These are phyloP conservation scores for Megacollybia marginata DNA, from an alignment of 768 basidiomycete species.

Conservation along the genomic window DNA sequence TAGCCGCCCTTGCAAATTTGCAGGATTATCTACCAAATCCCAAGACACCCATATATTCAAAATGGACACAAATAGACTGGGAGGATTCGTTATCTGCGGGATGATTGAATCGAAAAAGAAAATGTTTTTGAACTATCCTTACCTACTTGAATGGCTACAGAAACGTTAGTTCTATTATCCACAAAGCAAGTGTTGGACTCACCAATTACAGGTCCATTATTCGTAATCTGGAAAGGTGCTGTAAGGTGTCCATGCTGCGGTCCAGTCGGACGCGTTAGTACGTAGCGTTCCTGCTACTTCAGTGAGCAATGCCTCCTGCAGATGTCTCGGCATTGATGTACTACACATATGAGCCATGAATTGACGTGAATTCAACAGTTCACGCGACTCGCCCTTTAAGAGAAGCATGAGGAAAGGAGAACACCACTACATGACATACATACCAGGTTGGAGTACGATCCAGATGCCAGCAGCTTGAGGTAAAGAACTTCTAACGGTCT, in stretches of 20 bases:
- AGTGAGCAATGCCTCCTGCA: constrained; percentile 62
- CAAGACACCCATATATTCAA: too few species aligned
- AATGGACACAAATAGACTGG: constrained; percentile 37
- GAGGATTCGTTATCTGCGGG: constrained; percentile 69
- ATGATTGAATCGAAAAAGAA: neutral
- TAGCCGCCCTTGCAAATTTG: too few species aligned
- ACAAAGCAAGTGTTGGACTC: constrained; percentile 7
- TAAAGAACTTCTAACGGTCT: constrained; percentile 64
- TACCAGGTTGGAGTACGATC: constrained; percentile 74
- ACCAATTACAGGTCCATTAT: constrained; percentile 74
- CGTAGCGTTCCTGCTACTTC: constrained; percentile 59
- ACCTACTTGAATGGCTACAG: constrained; percentile 24
- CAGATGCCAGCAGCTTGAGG: constrained; percentile 65
- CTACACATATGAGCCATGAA: constrained; percentile 11
- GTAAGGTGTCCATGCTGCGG: constrained; percentile 65
- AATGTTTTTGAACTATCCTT: neutral
- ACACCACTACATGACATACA: constrained; percentile 4
- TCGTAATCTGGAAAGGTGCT: constrained; percentile 57
- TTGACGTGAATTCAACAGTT: neutral
- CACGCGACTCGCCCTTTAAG: neutral
- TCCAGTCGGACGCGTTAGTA: constrained; percentile 70
- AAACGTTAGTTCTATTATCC: neutral
- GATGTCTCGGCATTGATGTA: constrained; percentile 81
- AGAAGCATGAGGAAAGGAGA: neutral
- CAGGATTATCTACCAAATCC: too few species aligned